Evolutionary conservation across 2,329 filamentous ascomycete species (phyloP).

Genomic region (Scedosporium aurantiacum): DNA sequence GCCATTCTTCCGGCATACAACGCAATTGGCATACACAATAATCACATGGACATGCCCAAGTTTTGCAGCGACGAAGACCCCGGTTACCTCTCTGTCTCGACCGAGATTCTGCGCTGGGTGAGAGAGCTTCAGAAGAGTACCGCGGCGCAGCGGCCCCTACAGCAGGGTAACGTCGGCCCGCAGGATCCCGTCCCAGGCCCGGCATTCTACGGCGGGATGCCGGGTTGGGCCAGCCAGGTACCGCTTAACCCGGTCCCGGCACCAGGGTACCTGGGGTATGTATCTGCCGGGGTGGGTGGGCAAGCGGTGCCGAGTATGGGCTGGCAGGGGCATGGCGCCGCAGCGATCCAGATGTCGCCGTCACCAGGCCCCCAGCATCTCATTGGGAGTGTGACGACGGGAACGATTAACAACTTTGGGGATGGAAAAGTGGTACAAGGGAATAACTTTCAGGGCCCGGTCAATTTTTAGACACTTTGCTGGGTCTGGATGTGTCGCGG

Average conservation of each 20-base stretch:
- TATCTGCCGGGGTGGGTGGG: not conserved
- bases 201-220: not conserved
- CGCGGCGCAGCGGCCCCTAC: not conserved
- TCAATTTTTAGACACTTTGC: not conserved
- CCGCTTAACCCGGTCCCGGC: not conserved
- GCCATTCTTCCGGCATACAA: constrained; percentile 9
- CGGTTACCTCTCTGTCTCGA: constrained; percentile 2
- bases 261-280: not conserved
- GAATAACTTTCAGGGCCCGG: not conserved
- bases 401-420: not conserved
- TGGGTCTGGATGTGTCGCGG: no score
- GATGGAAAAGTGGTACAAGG: not conserved
- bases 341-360: not conserved
- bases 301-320: not conserved
- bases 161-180: not conserved
- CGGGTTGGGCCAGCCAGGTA: not conserved
- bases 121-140: not conserved
- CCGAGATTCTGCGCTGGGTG: not conserved
- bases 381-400: not conserved
- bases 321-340: no score
- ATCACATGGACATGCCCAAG: constrained; percentile 12
- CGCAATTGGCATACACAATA: constrained; percentile 9
- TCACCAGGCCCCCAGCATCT: not conserved
- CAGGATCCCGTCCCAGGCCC: not conserved
- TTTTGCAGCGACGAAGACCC: constrained; percentile 2